Percentiles rank a stretch among this genome's conserved stretches.
These are phyloP conservation scores for Heimioporus sp. DNA, from an alignment of 768 basidiomycete species.

Conservation along the genomic window DNA sequence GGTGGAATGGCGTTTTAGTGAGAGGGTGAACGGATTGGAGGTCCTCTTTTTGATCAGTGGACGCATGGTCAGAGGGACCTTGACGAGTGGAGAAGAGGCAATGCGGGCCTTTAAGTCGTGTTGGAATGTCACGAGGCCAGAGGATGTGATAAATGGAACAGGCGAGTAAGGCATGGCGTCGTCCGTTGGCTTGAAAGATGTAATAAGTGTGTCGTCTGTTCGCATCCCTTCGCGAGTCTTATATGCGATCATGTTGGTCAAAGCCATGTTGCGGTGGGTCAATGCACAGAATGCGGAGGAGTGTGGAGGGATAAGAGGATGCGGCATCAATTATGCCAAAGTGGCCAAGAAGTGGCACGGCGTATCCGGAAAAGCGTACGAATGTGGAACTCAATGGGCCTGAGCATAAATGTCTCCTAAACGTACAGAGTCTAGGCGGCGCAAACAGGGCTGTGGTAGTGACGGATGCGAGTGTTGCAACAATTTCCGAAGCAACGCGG, in stretches of 20 bases:
- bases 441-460: conserved; percentile 18
- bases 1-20: conserved; percentile 26
- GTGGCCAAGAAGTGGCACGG: conserved; percentile 10
- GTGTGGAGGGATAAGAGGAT: conserved; percentile 6
- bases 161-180: conserved; percentile 24
- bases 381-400: conserved; percentile 9
- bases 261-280: conserved; percentile 19
- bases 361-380: conserved; percentile 5
- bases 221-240: conserved; percentile 10
- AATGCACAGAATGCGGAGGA: conserved; percentile 17
- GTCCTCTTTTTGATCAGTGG: conserved; percentile 28
- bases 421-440: conserved; percentile 12
- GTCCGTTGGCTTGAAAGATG: conserved; percentile 14
- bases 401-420: conserved; percentile 7
- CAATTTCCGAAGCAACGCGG: conserved; percentile 29
- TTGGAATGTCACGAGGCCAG: conserved; percentile 26
- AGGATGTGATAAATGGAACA: conserved; percentile 26
- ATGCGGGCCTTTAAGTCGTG: conserved; percentile 32
- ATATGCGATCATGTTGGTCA: conserved; percentile 15
- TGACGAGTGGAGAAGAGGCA: conserved; percentile 21
- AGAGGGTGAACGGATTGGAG: conserved; percentile 19
- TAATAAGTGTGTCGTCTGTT: conserved; percentile 14
- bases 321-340: conserved; percentile 16
- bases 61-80: conserved; percentile 26
- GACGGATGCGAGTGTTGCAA: conserved; percentile 11